phyloP scores from a whole-genome alignment of 2,329 filamentous ascomycete genomes.

The Alternaria conjuncta region DNA sequence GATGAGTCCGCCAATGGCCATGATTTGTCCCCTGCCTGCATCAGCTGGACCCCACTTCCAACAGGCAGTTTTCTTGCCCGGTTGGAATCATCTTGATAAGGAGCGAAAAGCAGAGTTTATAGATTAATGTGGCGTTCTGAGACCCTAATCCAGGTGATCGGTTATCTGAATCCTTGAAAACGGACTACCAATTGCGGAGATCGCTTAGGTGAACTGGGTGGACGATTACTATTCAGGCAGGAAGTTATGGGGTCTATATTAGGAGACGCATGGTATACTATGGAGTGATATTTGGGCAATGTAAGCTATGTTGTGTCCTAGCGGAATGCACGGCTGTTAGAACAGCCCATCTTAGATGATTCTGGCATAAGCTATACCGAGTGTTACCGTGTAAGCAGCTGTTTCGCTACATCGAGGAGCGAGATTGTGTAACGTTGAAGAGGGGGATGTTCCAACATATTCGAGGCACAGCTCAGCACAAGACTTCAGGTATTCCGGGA shows the following conservation, averaged over 20 bases:
- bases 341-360: not conserved
- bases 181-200: not conserved
- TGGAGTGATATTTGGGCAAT: not conserved
- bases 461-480: not conserved
- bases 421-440: not conserved
- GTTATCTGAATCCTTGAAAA: not conserved
- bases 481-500: not conserved
- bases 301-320: not conserved
- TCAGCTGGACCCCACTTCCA: not conserved
- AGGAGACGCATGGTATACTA: not conserved
- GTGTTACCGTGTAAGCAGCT: not conserved
- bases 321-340: not conserved
- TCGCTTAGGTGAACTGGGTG: not conserved
- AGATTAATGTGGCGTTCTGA: not conserved
- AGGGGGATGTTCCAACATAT: not conserved
- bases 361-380: not conserved
- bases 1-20: not conserved
- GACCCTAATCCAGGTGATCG: not conserved
- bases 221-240: not conserved
- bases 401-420: not conserved
- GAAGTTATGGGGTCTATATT: not conserved
- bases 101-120: not conserved
- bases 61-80: not conserved
- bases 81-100: not conserved
- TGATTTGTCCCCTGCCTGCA: not conserved